phyloP scores from a whole-genome alignment of 345 rosid genomes.

The Iberis pinnata region DNA sequence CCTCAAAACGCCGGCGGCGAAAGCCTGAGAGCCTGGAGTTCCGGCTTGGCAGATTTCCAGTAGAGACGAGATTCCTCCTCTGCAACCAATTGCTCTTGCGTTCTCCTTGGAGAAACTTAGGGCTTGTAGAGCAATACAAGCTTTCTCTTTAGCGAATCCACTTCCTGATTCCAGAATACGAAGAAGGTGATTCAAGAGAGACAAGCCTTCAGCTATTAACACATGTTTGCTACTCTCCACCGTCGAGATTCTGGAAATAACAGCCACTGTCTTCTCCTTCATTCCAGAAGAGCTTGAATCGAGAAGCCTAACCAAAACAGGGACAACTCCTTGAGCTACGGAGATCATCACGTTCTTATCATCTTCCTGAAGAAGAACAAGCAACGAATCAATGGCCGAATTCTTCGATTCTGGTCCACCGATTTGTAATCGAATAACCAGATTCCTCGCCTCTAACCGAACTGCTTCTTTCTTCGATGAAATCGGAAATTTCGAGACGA shows the following conservation, averaged over 20 bases:
- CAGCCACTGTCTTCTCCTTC: conserved; percentile 71
- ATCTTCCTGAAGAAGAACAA: conserved; percentile 47
- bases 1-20: too few relatives aligned
- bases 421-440: conserved; percentile 73
- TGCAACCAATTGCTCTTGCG: conserved; percentile 70
- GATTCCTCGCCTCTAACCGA: conserved; percentile 55
- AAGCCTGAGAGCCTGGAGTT: too few relatives aligned
- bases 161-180: conserved; percentile 83
- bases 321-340: conserved; percentile 85
- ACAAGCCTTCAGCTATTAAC: conserved; percentile 65
- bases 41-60: conserved; percentile 81
- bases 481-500: conserved; percentile 23
- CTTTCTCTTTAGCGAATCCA: conserved; percentile 74
- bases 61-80: conserved; percentile 83
- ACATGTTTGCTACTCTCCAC: conserved; percentile 78
- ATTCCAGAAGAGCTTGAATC: conserved; percentile 52
- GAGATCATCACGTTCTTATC: conserved; percentile 88
- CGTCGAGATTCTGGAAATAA: conserved; percentile 58
- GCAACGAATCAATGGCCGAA: conserved; percentile 63
- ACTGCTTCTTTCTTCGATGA: conserved; percentile 59
- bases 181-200: conserved; percentile 62
- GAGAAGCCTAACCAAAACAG: conserved; percentile 57
- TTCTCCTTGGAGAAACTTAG: conserved; percentile 65
- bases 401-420: conserved; percentile 63
- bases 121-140: conserved; percentile 74